Base-by-base conservation (phyloP, 164 flowering plant species). In the Platanus orientalis region DNA sequence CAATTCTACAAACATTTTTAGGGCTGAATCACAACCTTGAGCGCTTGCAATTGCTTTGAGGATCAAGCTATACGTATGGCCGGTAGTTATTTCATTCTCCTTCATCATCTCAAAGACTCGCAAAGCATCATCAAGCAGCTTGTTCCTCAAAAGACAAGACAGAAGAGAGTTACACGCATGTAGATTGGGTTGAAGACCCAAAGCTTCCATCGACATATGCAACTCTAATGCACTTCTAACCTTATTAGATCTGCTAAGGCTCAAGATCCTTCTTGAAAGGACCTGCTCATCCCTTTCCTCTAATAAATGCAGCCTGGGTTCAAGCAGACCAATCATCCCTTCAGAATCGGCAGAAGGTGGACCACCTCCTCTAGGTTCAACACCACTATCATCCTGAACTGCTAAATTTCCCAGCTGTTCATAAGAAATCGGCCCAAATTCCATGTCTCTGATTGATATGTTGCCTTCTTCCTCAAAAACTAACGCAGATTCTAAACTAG, bases 121-220 rank as follows among this genome's bases (percentile, higher is more conserved):
- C 67, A 88, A 62, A 14, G 90, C 89, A 55, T 79, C 78, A 60
- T 76, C 75, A 17, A 81, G 54, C 61, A 70, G 69, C 57, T 69
- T 70, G 62, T 80, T 84, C 66, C 99, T 78, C 61, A 85, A 62
- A 40, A 94, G 86, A 77, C 92, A 83, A 20, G 95, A 76, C 23
- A 94, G 72, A 59, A 90, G 82, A 27, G 99, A 84, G 71, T 91
- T 91, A 63, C 84, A 86, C 16, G 99, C 87, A 75, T 87, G 97
- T 14, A 58, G 17, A 71, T 65, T 74, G 24, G 90, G 93, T 25
- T 20, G 71, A 34, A 91, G 75, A 51, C 84, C 84, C 13, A 78
- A 73, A 28, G 72, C 64, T 60, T 76, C 79, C 94, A 94, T 87
- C 0, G 99, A 89, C 71, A 65, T 64, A 61, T 65, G 78, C 77